These are phyloP conservation scores for Kuraishia ogatae DNA, from an alignment of 805 yeast genomes.

Conservation along the genomic window DNA sequence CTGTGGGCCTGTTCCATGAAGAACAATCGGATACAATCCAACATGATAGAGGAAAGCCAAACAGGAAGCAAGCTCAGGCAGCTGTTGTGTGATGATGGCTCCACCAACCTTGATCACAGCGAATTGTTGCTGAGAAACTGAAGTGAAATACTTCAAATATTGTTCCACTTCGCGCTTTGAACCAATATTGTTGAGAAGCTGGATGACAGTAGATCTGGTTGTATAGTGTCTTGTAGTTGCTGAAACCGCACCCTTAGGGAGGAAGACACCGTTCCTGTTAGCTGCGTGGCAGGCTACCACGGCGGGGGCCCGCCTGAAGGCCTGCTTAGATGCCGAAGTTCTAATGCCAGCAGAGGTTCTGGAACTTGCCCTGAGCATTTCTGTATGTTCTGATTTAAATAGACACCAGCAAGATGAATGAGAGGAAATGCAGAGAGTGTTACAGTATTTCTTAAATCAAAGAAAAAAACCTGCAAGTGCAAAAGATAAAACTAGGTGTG, in stretches of 20 bases:
- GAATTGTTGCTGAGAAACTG: slow-evolving; percentile 92
- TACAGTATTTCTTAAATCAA: background rate
- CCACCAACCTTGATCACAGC: slow-evolving; percentile 99
- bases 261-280: background rate
- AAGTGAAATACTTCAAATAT: slow-evolving; percentile 90
- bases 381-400: background rate
- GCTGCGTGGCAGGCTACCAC: background rate
- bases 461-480: background rate
- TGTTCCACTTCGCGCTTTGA: slow-evolving; percentile 98
- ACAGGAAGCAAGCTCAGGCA: slow-evolving; percentile 90
- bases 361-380: background rate
- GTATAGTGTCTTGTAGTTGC: slow-evolving; percentile 27
- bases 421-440: background rate
- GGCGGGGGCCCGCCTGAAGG: background rate
- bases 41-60: slow-evolving; percentile 94
- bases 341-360: background rate
- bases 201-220: slow-evolving; percentile 93
- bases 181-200: slow-evolving; percentile 89
- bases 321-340: background rate
- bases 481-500: background rate
- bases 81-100: slow-evolving; percentile 92
- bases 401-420: background rate
- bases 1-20: slow-evolving; percentile 99
- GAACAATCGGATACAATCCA: slow-evolving; percentile 91
- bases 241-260: background rate